Conservation (phyloP, 2,329 filamentous ascomycete genomes). For the Colletotrichum navitas region DNA sequence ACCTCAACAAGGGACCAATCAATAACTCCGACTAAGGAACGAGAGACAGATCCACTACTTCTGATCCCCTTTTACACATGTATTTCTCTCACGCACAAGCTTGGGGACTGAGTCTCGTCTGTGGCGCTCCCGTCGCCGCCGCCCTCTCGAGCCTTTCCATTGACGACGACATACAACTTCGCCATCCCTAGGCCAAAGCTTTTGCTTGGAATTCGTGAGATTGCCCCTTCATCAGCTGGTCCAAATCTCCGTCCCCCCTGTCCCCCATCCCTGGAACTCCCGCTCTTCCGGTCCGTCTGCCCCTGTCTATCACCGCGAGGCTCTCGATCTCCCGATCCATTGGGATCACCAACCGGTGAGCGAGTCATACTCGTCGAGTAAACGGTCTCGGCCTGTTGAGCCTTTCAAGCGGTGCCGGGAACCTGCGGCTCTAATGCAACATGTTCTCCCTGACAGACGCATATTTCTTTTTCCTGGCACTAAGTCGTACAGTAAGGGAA, state of each 20-base stretch:
- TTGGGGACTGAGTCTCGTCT: conserved; percentile 28
- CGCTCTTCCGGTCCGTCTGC: conserved; percentile 6
- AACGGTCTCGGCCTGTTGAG: conserved; percentile 24
- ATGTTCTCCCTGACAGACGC: conserved; percentile 17
- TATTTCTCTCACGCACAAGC: conserved; percentile 2
- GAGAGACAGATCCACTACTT: conserved; percentile 4
- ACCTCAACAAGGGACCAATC: conserved; percentile 33
- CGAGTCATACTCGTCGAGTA: conserved; percentile 10
- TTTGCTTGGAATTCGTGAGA: not conserved
- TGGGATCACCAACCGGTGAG: not conserved
- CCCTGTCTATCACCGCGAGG: conserved; percentile 36
- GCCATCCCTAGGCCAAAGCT: conserved; percentile 13
- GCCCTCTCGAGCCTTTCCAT: conserved; percentile 25
- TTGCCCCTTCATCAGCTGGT: not conserved
- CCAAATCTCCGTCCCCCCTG: not conserved
- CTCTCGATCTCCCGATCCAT: conserved; percentile 10
- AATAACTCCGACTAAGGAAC: conserved; percentile 7
- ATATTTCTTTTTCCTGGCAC: conserved; percentile 26
- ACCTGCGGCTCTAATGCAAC: conserved; percentile 11
- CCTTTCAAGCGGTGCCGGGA: not conserved
- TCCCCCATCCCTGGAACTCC: not conserved
- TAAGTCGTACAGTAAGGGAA: not conserved
- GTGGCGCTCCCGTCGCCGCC: conserved; percentile 24
- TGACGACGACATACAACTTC: conserved; percentile 19
- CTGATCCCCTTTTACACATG: conserved; percentile 19